Evolutionary conservation across 2,329 filamentous ascomycete species (phyloP).

Genomic region (Penicillium sp.): DNA sequence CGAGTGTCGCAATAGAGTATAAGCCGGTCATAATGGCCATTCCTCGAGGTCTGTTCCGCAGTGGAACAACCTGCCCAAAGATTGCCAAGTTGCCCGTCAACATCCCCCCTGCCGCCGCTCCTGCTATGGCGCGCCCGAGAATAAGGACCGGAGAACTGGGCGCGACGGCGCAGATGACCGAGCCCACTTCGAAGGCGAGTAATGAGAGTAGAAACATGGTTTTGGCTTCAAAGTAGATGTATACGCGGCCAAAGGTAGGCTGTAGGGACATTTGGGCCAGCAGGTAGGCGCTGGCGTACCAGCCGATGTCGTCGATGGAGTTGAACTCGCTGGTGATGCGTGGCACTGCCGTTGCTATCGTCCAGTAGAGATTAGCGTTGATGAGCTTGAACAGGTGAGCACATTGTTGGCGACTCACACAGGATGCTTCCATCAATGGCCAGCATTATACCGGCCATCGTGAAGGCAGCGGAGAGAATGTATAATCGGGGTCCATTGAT

Average conservation of each 20-base stretch:
- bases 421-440: conserved; percentile 1
- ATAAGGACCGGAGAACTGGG: neutral
- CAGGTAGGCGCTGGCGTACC: conserved; percentile 3
- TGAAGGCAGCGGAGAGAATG: conserved; percentile 1
- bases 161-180: conserved; percentile 1
- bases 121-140: neutral
- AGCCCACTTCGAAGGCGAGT: neutral
- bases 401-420: neutral
- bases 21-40: conserved; percentile 3
- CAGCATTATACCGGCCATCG: conserved; percentile 1
- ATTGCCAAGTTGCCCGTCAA: conserved; percentile 3
- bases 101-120: conserved; percentile 1
- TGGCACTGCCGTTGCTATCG: neutral
- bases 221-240: conserved; percentile 3
- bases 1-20: neutral
- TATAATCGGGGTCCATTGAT: conserved; percentile 2
- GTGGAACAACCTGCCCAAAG: conserved; percentile 1
- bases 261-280: conserved; percentile 1
- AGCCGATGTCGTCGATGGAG: conserved; percentile 1
- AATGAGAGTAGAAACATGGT: neutral
- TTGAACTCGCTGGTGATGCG: conserved; percentile 4
- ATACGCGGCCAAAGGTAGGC: conserved; percentile 1
- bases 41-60: neutral
- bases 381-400: neutral
- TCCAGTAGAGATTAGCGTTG: neutral